Evolutionary conservation across 2,329 filamentous ascomycete genomes (phyloP), one percentile per base, ranked within the genome.

Genomic region (Botrytis squamosa): DNA sequence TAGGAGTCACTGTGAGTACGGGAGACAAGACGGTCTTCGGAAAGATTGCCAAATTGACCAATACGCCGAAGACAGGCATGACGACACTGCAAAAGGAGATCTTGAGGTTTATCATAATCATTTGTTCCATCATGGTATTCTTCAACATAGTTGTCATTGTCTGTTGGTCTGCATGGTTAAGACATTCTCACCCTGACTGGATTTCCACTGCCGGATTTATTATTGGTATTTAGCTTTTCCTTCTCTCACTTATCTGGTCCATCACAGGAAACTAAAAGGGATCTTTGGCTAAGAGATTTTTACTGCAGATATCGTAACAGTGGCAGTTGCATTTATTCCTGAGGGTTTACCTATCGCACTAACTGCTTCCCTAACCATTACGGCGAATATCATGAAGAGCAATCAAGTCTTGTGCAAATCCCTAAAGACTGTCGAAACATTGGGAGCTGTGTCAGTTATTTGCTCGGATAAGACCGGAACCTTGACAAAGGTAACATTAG

Each of bases 381-480:
- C 88, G 1, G 92, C 92, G 25, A 92, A 91, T 76, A 87, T 92
- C 77, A 94, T 95, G 92, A 86, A 86, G 77, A 90, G 90, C 81
- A 90, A 93, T 80, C 91, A 92, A 80, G 89, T 94, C 44, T 85
- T 94, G 14, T 93, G 91, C 88, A 94, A 94, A 82, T 92, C 90
- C 0, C 85, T 94, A 67, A 92, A 92, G 82, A 93, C 92, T 0
- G 91, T 93, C 0, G 92, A 94, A 82, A 93, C 91, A 0, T 85
- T 94, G 0, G 92, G 86, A 89, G 86, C 90, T 0, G 91, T 93
- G 1, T 91, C 90, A 0, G 87, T 93, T 14, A 90, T 94, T 64
- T 93, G 92, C 80, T 93, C 90, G 0, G 92, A 94, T 81, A 94
- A 93, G 84, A 94, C 92, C 0, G 92, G 92, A 9, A 92, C 90